Percentiles rank a stretch among this genome's conserved stretches.
Conservation (phyloP, 176 grass and related monocot species). For the Triticum turgidum region DNA sequence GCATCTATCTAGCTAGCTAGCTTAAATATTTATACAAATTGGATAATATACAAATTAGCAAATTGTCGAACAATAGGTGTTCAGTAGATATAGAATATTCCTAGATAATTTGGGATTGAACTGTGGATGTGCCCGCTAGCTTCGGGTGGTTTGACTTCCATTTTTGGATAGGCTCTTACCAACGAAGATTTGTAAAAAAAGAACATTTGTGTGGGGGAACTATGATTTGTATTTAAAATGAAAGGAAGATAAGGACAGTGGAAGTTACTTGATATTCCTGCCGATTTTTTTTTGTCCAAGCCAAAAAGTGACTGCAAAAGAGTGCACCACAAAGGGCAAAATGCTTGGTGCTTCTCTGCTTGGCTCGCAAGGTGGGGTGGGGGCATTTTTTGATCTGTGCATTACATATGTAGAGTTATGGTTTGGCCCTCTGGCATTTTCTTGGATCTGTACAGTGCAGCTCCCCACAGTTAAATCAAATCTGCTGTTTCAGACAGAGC, state of each 20-base stretch:
- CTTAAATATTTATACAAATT: background rate
- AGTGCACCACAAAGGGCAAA: background rate
- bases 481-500: background rate
- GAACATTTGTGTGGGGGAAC: too few species aligned
- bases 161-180: background rate
- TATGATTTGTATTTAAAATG: background rate
- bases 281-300: background rate
- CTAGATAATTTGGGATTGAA: background rate
- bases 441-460: background rate
- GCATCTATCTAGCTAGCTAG: background rate
- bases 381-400: background rate
- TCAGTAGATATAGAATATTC: background rate
- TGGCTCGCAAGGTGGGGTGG: background rate
- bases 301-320: background rate
- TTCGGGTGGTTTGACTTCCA: background rate
- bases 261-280: background rate
- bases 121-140: background rate
- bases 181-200: background rate
- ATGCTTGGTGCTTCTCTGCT: background rate
- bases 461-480: background rate
- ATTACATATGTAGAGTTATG: background rate
- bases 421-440: background rate
- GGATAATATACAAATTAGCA: background rate
- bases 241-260: background rate
- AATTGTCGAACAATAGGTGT: background rate